Evolutionary conservation across 169 alveolate species (phyloP), one percentile per base, ranked within the genome.

Genomic region (Plasmodium vinckei): DNA sequence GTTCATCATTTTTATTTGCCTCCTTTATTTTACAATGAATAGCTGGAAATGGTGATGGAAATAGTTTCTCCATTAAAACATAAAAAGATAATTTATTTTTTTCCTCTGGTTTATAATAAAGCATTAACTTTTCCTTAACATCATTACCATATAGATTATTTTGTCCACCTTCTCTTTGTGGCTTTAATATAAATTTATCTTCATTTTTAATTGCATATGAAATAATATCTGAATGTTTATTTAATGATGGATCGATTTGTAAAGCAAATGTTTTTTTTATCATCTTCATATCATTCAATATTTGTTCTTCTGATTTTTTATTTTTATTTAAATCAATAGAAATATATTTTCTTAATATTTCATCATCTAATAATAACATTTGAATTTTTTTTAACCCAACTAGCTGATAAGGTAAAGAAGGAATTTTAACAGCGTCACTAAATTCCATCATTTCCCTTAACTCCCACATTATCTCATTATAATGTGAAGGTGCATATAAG

Each of bases 141-240:
- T 79, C 92, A 10, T 68, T 91, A 23, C 94, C 96, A 77, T 90
- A 87, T 19, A 91, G 23, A 68, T 95, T 95, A 92, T 95, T 95
- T 33, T 95, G 96, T 17, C 97, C 97, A 9, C 97, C 97, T 86
- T 95, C 97, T 79, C 95, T 77, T 71, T 93, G 96, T 1, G 97
- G 97, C 69, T 95, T 95, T 68, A 95, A 64, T 69, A 95, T 79
- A 69, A 63, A 95, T 49, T 87, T 67, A 57, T 75, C 39, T 3
- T 93, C 92, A 46, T 88, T 73, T 17, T 70, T 7, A 56, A 71
- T 90, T n/a, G 95, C 92, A 51, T 70, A 39, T 4, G 72, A 67
- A 39, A 75, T 72, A 54, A 92, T 87, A 44, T 44, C 12, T 7
- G 61, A 19, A 64, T 77, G 63, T 64, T 63, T 19, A 44, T 54